Evolutionary conservation across 139 green algal species (phyloP).

Genomic region (Coelastrella sp.): DNA sequence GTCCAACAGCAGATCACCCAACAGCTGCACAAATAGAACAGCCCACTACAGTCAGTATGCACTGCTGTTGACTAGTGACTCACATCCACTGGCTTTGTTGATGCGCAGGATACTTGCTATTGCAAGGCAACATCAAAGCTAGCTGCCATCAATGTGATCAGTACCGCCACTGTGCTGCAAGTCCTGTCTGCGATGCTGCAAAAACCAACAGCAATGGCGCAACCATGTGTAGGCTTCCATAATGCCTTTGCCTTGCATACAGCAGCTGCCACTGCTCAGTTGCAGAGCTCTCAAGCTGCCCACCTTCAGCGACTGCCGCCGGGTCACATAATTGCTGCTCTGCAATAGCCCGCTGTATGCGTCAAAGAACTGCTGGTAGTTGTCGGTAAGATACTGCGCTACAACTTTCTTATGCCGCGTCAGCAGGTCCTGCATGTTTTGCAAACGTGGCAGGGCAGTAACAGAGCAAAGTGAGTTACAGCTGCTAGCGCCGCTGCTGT

Average conservation of each 20-base stretch:
- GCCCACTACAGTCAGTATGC: not conserved
- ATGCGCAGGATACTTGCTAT: no score
- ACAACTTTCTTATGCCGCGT: slow-evolving; percentile 89
- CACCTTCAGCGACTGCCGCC: slow-evolving; percentile 93
- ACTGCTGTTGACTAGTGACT: no score
- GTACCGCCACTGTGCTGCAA: no score
- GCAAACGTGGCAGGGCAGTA: no score
- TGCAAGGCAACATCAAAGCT: no score
- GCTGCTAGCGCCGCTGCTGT: no score
- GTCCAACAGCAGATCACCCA: slow-evolving; percentile 95
- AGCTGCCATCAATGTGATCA: no score
- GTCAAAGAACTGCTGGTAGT: slow-evolving; percentile 85
- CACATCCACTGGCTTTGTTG: no score
- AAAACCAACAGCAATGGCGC: no score
- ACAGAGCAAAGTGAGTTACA: no score
- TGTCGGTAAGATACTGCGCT: slow-evolving; percentile 74
- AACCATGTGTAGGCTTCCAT: not conserved
- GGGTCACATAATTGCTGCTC: slow-evolving; percentile 93
- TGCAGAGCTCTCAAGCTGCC: not conserved
- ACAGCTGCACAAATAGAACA: slow-evolving; percentile 71
- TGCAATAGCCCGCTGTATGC: slow-evolving; percentile 82
- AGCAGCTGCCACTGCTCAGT: not conserved
- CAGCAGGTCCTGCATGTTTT: slow-evolving; percentile 79
- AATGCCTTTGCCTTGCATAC: not conserved
- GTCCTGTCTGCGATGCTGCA: no score